Conservation (phyloP, 2,329 filamentous ascomycete species). For the Hypoxylon sp. region DNA sequence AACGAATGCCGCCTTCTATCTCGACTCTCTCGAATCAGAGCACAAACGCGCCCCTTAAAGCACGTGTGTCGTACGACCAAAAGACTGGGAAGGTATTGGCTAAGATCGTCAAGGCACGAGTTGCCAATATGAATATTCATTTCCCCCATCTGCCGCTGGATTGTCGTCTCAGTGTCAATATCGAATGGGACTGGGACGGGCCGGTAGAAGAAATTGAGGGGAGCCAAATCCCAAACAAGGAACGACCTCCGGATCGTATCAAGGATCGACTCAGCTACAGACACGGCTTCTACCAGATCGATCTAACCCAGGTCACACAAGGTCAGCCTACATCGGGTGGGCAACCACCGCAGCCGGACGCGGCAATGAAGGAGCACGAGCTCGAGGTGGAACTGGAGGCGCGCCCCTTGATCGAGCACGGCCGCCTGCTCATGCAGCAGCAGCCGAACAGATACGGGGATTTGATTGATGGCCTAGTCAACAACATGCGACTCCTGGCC, state of each 20-base stretch:
- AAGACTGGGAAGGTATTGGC: slow-evolving; percentile 76
- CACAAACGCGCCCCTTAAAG: slow-evolving; percentile 62
- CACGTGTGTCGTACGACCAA: slow-evolving; percentile 82
- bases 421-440: slow-evolving; percentile 63
- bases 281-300: slow-evolving; percentile 88
- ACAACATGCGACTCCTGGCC: slow-evolving; percentile 75
- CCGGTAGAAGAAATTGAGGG: slow-evolving; percentile 67
- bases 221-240: slow-evolving; percentile 52
- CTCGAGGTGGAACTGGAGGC: slow-evolving; percentile 82
- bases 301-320: slow-evolving; percentile 88
- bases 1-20: slow-evolving; percentile 73
- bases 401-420: slow-evolving; percentile 73
- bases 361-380: slow-evolving; percentile 76
- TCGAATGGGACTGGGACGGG: slow-evolving; percentile 90
- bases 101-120: slow-evolving; percentile 91
- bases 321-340: slow-evolving; percentile 59
- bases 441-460: slow-evolving; percentile 72
- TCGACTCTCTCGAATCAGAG: slow-evolving; percentile 67
- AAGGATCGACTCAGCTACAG: slow-evolving; percentile 95
- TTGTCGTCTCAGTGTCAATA: slow-evolving; percentile 92
- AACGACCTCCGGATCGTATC: slow-evolving; percentile 70
- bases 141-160: slow-evolving; percentile 83
- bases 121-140: slow-evolving; percentile 88
- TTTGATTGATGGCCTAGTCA: slow-evolving; percentile 78
- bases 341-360: slow-evolving; percentile 53